phyloP scores from a whole-genome alignment of 2,329 filamentous ascomycete genomes.

The Penicillium occitanis region DNA sequence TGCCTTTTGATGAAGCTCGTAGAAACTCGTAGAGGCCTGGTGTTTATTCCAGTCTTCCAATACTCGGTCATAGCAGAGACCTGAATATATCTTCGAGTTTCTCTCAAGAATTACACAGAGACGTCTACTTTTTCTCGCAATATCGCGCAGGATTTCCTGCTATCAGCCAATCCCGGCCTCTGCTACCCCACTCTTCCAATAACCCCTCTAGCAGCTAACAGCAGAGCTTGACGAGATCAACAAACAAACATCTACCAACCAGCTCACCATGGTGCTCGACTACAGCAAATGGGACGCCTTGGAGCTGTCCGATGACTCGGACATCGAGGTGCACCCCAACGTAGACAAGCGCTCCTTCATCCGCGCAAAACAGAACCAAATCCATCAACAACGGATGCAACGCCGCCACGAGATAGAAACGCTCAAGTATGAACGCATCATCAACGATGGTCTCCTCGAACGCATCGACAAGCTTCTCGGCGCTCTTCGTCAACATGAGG shows the following conservation, averaged over 20 bases:
- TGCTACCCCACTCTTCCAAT: constrained; percentile 3
- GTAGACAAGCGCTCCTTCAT: constrained; percentile 99
- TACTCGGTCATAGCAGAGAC: background rate
- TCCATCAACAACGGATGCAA: constrained; percentile 84
- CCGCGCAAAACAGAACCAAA: constrained; percentile 95
- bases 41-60: background rate
- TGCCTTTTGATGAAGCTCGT: constrained; percentile 17
- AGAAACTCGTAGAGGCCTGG: constrained; percentile 2
- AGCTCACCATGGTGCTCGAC: constrained; percentile 56
- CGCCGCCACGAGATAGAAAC: constrained; percentile 87
- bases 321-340: constrained; percentile 97
- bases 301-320: constrained; percentile 96
- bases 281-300: constrained; percentile 72
- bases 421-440: constrained; percentile 80
- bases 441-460: constrained; percentile 86
- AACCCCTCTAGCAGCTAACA: constrained; percentile 7
- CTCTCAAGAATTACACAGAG: too few relatives aligned
- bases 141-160: background rate
- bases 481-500: constrained; percentile 71
- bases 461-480: constrained; percentile 78
- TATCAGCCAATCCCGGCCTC: background rate
- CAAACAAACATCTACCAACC: background rate
- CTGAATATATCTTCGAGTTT: background rate
- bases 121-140: background rate
- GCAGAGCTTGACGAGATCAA: background rate